A percentile compares a stretch with the other conserved stretches of the same genome.
phyloP scores from a whole-genome alignment of 1,284 basidiomycete genomes.

The Boletus sp. region DNA sequence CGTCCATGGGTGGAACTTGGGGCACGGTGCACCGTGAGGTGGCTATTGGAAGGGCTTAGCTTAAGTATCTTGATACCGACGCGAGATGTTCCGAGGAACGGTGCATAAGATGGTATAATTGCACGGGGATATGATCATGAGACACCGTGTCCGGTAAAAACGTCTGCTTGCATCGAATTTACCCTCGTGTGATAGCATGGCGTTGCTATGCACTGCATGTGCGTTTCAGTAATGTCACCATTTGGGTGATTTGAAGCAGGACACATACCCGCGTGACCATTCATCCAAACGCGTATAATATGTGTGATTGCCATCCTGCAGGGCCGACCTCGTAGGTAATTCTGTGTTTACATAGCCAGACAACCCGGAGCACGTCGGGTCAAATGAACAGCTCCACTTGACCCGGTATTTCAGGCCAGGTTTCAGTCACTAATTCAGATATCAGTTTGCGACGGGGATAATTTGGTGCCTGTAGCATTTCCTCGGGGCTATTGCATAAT shows the following conservation, averaged over 20 bases:
- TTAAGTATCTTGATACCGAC: constrained; percentile 4
- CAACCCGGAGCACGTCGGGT: too few relatives aligned
- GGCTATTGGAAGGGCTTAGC: neutral
- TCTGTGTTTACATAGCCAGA: too few relatives aligned
- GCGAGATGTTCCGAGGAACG: neutral
- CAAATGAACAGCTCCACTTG: too few relatives aligned
- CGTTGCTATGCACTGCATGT: neutral
- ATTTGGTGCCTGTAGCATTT: too few relatives aligned
- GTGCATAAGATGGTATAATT: neutral
- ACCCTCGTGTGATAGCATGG: neutral
- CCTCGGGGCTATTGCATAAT: too few relatives aligned
- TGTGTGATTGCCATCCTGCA: too few relatives aligned
- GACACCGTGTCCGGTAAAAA: neutral
- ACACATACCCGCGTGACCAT: neutral
- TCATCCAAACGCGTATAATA: too few relatives aligned
- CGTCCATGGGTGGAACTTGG: constrained; percentile 5
- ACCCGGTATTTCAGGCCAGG: too few relatives aligned
- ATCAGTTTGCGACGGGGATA: too few relatives aligned
- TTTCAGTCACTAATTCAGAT: too few relatives aligned
- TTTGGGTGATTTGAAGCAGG: neutral
- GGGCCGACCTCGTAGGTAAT: too few relatives aligned
- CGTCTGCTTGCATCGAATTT: neutral
- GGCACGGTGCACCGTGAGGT: neutral
- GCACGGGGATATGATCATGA: neutral
- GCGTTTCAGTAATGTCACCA: neutral